A percentile compares a stretch with the other conserved stretches of the same genome.
Evolutionary conservation across 192 early-diverging fungal genomes (phyloP).

Genomic region (Pilaira anomala): DNA sequence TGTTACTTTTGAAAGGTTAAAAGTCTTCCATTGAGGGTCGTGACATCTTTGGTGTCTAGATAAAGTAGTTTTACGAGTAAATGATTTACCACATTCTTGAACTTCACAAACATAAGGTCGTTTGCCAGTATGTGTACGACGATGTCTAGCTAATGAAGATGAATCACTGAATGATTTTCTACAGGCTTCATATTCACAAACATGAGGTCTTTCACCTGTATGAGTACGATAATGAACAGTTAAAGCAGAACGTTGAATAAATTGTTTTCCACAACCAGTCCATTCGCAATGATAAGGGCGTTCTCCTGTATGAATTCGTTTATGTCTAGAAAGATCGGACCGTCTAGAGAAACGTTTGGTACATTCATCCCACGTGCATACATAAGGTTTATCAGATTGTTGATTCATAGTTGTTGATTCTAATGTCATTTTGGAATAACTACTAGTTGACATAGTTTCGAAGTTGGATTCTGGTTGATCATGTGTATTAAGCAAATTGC

Average conservation of each 20-base stretch:
- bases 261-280: constrained; percentile 49
- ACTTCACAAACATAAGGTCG: constrained; percentile 70
- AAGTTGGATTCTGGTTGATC: constrained; percentile 14
- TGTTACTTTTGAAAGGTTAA: constrained; percentile 22
- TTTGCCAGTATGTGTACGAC: constrained; percentile 75
- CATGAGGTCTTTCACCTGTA: constrained; percentile 65
- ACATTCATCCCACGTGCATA: constrained; percentile 45
- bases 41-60: constrained; percentile 61
- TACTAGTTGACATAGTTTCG: constrained; percentile 18
- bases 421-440: constrained; percentile 2
- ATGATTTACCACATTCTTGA: constrained; percentile 69
- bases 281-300: constrained; percentile 51
- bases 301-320: constrained; percentile 58
- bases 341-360: constrained; percentile 51
- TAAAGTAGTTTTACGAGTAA: constrained; percentile 64
- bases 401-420: background rate
- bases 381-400: constrained; percentile 37
- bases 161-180: constrained; percentile 72
- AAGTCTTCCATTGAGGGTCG: constrained; percentile 45
- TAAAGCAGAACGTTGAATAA: constrained; percentile 59
- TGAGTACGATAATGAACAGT: constrained; percentile 60
- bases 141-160: constrained; percentile 74
- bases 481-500: constrained; percentile 35
- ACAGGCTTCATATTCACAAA: constrained; percentile 58
- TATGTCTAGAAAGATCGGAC: constrained; percentile 53